Evolutionary conservation across 768 basidiomycete species (phyloP).

Genomic region (Mycena kentingensis): DNA sequence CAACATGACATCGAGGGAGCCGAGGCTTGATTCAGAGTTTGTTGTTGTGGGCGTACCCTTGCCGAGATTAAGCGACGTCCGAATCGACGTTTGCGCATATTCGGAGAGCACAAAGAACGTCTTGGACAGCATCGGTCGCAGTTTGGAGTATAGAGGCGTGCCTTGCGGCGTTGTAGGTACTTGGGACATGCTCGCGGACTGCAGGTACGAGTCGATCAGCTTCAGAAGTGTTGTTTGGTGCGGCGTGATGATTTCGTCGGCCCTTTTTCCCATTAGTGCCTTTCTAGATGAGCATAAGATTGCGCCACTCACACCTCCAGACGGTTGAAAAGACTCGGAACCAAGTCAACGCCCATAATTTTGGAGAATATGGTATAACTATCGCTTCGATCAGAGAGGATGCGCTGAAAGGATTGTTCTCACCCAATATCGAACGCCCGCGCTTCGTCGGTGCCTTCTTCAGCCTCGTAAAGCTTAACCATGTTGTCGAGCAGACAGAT

Average conservation of each 20-base stretch:
- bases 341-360: slow-evolving; percentile 60
- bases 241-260: slow-evolving; percentile 74
- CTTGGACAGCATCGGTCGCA: slow-evolving; percentile 61
- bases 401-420: slow-evolving; percentile 22
- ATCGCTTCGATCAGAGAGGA: slow-evolving; percentile 3
- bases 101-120: slow-evolving; percentile 61
- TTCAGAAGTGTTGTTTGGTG: slow-evolving; percentile 89
- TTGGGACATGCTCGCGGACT: slow-evolving; percentile 45
- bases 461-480: slow-evolving; percentile 67
- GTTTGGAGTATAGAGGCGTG: slow-evolving; percentile 40
- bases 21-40: slow-evolving; percentile 10
- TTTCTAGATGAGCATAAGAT: slow-evolving; percentile 17
- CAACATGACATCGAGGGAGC: slow-evolving; percentile 60
- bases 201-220: slow-evolving; percentile 81
- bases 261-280: slow-evolving; percentile 37
- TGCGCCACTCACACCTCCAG: slow-evolving; percentile 57
- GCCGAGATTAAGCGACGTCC: slow-evolving; percentile 48
- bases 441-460: slow-evolving; percentile 63
- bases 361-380: slow-evolving; percentile 70
- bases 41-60: slow-evolving; percentile 28
- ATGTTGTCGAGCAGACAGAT: slow-evolving; percentile 71
- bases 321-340: slow-evolving; percentile 59
- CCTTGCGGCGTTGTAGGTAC: slow-evolving; percentile 29
- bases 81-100: slow-evolving; percentile 59
- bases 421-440: slow-evolving; percentile 80